Conservation (phyloP, 2,329 filamentous ascomycete genomes). For the Botrytis pseudocinerea region DNA sequence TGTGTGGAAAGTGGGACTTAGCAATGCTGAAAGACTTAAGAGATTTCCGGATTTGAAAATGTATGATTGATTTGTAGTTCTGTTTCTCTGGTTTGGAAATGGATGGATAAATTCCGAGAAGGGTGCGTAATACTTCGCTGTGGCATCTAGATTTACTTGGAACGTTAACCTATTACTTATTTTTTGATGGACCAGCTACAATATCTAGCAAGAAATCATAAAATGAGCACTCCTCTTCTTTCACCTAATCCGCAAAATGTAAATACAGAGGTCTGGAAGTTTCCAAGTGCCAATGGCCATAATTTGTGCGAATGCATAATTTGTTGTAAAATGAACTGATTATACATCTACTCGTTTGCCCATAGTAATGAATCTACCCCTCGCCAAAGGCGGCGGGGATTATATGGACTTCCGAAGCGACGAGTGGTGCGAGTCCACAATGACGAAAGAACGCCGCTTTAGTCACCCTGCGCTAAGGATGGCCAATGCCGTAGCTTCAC, state of each 20-base stretch:
- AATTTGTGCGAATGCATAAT: not conserved
- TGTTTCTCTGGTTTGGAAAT: too few relatives aligned
- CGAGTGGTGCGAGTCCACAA: slow-evolving; percentile 3
- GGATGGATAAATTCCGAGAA: not conserved
- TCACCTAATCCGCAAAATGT: not conserved
- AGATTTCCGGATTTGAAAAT: not conserved
- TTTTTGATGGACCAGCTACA: not conserved
- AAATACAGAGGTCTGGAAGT: too few relatives aligned
- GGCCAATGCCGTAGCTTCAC: slow-evolving; percentile 29
- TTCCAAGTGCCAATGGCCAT: not conserved
- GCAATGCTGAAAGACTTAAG: not conserved
- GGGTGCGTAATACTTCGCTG: too few relatives aligned
- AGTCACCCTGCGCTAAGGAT: slow-evolving; percentile 1
- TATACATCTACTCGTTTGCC: not conserved
- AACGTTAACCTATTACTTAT: not conserved
- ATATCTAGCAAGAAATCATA: not conserved
- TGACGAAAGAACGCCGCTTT: slow-evolving; percentile 25
- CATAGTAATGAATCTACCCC: not conserved
- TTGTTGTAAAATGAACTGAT: not conserved
- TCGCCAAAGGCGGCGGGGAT: slow-evolving; percentile 19
- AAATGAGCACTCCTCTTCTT: not conserved
- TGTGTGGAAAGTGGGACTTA: not conserved
- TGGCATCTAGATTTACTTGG: not conserved
- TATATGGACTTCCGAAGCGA: not conserved
- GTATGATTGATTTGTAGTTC: not conserved